Percentiles rank a stretch among this genome's conserved stretches.
Evolutionary conservation across 495 filamentous ascomycete genomes (phyloP).

Genomic region (Recurvomyces mirabilis): DNA sequence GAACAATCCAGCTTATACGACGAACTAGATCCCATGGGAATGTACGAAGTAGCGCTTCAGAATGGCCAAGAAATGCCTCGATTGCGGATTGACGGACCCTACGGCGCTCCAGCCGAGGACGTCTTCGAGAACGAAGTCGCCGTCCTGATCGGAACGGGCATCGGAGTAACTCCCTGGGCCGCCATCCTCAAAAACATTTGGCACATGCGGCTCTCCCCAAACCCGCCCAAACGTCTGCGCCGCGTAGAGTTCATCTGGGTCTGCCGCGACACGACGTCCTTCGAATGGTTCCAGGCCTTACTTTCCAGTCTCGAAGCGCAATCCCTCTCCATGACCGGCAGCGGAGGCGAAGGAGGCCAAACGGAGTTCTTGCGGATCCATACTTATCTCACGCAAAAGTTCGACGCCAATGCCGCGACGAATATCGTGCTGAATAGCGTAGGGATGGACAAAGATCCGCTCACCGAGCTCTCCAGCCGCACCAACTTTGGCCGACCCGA

Average conservation of each 20-base stretch:
- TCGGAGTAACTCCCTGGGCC: slow-evolving; percentile 96
- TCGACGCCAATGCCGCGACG: slow-evolving; percentile 81
- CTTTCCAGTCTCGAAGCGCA: slow-evolving; percentile 87
- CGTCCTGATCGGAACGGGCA: slow-evolving; percentile 91
- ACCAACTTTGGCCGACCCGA: slow-evolving; percentile 96
- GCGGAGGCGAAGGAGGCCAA: slow-evolving; percentile 50
- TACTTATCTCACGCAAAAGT: slow-evolving; percentile 88
- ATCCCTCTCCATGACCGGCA: slow-evolving; percentile 47
- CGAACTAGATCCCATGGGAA: slow-evolving; percentile 80
- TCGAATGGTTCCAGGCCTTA: slow-evolving; percentile 97
- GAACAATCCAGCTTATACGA: slow-evolving; percentile 79
- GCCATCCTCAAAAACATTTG: slow-evolving; percentile 98
- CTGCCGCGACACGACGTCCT: slow-evolving; percentile 89
- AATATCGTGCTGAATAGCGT: slow-evolving; percentile 97
- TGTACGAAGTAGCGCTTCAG: slow-evolving; percentile 95
- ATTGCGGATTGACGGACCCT: slow-evolving; percentile 87
- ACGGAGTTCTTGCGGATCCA: slow-evolving; percentile 94
- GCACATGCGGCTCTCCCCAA: slow-evolving; percentile 77
- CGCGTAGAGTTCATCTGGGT: slow-evolving; percentile 99
- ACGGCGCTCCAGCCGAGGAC: slow-evolving; percentile 92
- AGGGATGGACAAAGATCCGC: slow-evolving; percentile 71
- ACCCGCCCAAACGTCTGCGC: slow-evolving; percentile 75
- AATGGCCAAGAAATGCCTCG: slow-evolving; percentile 84
- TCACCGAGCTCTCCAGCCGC: slow-evolving; percentile 77
- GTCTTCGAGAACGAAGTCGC: slow-evolving; percentile 98